Percentiles rank a stretch among this genome's conserved stretches.
Evolutionary conservation across 352 stramenopile species (phyloP).

Genomic region (Pythium volutum): DNA sequence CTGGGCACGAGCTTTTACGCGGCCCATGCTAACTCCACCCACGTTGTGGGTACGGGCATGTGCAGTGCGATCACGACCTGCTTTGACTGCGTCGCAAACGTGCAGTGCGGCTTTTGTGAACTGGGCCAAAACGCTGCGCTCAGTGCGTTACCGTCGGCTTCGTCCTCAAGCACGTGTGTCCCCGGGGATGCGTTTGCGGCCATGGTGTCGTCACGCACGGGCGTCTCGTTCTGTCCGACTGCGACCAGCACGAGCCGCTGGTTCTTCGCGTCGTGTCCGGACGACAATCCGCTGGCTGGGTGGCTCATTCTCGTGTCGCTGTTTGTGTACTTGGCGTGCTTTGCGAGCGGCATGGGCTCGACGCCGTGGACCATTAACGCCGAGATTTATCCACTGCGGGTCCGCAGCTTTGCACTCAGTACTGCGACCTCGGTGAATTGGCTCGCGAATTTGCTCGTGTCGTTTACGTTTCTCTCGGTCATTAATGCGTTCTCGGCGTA

Average conservation of each 20-base stretch:
- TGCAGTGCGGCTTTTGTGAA: conserved; percentile 54
- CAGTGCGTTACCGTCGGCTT: background rate
- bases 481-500: conserved; percentile 51
- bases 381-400: conserved; percentile 92
- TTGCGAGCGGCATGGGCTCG: conserved; percentile 77
- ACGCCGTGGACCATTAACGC: conserved; percentile 95
- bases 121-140: background rate
- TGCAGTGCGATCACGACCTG: conserved; percentile 51
- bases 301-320: conserved; percentile 58
- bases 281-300: conserved; percentile 34
- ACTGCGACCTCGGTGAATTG: conserved; percentile 91
- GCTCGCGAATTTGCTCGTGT: conserved; percentile 91
- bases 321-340: conserved; percentile 75
- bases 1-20: conserved; percentile 47
- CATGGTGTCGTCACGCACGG: background rate
- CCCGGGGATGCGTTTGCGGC: conserved; percentile 6
- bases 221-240: conserved; percentile 21
- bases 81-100: conserved; percentile 65
- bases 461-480: conserved; percentile 93
- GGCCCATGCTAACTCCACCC: conserved; percentile 30
- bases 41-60: conserved; percentile 27
- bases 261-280: conserved; percentile 49
- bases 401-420: conserved; percentile 85
- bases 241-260: conserved; percentile 26
- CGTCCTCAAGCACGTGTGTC: conserved; percentile 6